phyloP scores from a whole-genome alignment of 202 grass and related monocot genomes.

The Carex sylvatica region DNA sequence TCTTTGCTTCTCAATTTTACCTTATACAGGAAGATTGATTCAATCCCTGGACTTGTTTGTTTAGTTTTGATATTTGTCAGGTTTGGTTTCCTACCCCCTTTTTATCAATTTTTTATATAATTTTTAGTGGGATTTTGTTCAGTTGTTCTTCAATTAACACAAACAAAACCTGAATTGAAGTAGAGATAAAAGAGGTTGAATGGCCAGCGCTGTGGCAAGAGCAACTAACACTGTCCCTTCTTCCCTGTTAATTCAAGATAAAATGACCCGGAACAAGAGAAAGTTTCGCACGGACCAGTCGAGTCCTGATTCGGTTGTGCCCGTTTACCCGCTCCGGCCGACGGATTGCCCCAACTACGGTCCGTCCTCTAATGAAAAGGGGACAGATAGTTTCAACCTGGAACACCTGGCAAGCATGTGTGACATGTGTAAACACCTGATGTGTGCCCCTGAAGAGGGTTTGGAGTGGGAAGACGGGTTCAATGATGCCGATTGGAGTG shows the following conservation, averaged over 20 bases:
- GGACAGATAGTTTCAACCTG: slow-evolving; percentile 44
- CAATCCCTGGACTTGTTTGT: not conserved
- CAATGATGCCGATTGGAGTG: slow-evolving; percentile 68
- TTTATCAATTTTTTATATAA: not conserved
- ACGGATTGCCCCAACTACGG: slow-evolving; percentile 42
- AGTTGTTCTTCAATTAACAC: slow-evolving; percentile 1
- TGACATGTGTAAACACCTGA: slow-evolving; percentile 50
- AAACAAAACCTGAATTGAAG: not conserved
- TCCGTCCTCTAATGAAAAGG: slow-evolving; percentile 23
- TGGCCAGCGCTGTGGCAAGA: slow-evolving; percentile 55
- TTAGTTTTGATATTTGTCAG: slow-evolving; percentile 1
- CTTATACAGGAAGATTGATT: not conserved
- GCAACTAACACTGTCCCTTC: slow-evolving; percentile 39
- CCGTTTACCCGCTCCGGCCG: slow-evolving; percentile 28
- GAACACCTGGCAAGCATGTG: slow-evolving; percentile 51
- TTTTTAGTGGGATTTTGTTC: not conserved
- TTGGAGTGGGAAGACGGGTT: slow-evolving; percentile 47
- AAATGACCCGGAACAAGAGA: slow-evolving; percentile 82
- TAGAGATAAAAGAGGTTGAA: slow-evolving; percentile 21
- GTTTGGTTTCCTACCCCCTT: not conserved
- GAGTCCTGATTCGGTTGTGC: slow-evolving; percentile 36
- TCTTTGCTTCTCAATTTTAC: not conserved
- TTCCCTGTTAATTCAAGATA: slow-evolving; percentile 55
- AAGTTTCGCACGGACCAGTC: slow-evolving; percentile 78
- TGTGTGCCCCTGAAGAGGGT: slow-evolving; percentile 24